phyloP scores from a whole-genome alignment of 495 filamentous ascomycete species.

The Xylona heveae region DNA sequence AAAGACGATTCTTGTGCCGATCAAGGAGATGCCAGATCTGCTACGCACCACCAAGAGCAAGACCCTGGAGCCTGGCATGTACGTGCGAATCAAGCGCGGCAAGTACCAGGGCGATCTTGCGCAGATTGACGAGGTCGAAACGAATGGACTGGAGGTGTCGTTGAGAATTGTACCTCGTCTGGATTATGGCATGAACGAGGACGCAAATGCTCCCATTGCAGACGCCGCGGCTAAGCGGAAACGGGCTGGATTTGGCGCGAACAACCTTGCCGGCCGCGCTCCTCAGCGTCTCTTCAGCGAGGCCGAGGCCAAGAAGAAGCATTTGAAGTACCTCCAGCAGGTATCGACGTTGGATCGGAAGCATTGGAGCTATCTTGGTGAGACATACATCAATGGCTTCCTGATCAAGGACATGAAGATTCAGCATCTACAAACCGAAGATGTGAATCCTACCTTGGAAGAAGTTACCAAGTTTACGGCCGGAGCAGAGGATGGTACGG shows the following conservation, averaged over 20 bases:
- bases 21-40: slow-evolving; percentile 94
- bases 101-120: slow-evolving; percentile 82
- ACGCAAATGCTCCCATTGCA: slow-evolving; percentile 27
- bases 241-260: slow-evolving; percentile 34
- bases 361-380: slow-evolving; percentile 61
- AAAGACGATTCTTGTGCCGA: slow-evolving; percentile 64
- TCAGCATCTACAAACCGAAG: slow-evolving; percentile 56
- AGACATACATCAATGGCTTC: slow-evolving; percentile 84
- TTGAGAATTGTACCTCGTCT: slow-evolving; percentile 75
- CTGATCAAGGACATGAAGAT: slow-evolving; percentile 87
- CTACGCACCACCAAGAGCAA: slow-evolving; percentile 73
- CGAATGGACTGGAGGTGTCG: slow-evolving; percentile 73
- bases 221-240: slow-evolving; percentile 46
- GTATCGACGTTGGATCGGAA: slow-evolving; percentile 38
- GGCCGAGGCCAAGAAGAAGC: slow-evolving; percentile 73
- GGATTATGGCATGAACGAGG: slow-evolving; percentile 78
- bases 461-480: slow-evolving; percentile 89
- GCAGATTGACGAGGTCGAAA: slow-evolving; percentile 81
- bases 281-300: slow-evolving; percentile 89
- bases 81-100: slow-evolving; percentile 71
- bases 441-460: slow-evolving; percentile 83
- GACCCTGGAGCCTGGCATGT: slow-evolving; percentile 67
- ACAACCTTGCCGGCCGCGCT: slow-evolving; percentile 32
- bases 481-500: slow-evolving; percentile 71
- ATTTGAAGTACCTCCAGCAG: slow-evolving; percentile 42